Evolutionary conservation across 371 early-diverging fungal species (phyloP).

Genomic region (Lichtheimia corymbifera): DNA sequence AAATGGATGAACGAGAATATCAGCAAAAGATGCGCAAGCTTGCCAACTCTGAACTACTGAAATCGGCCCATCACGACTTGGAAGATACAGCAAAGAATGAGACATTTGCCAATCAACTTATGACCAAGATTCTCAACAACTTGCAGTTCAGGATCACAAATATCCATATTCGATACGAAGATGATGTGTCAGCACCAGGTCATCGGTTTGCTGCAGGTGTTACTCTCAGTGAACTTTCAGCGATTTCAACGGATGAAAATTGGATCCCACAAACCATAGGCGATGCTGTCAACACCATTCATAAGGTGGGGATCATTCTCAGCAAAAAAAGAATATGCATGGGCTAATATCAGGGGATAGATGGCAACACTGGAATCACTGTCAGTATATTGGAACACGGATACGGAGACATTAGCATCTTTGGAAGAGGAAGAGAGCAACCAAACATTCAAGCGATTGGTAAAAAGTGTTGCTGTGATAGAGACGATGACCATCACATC

Average conservation of each 20-base stretch:
- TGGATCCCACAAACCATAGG: conserved; percentile 86
- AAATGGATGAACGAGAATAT: conserved; percentile 78
- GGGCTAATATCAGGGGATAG: background rate
- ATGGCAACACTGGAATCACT: conserved; percentile 66
- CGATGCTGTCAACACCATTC: conserved; percentile 75
- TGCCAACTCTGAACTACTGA: conserved; percentile 74
- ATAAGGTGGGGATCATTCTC: conserved; percentile 58
- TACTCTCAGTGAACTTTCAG: conserved; percentile 88
- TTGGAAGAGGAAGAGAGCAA: conserved; percentile 52
- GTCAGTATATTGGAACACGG: conserved; percentile 91
- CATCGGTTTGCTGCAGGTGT: conserved; percentile 91
- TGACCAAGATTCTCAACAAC: conserved; percentile 94
- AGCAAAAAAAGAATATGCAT: background rate
- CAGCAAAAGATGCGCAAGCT: conserved; percentile 84
- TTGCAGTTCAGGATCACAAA: conserved; percentile 92
- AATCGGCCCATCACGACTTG: conserved; percentile 22
- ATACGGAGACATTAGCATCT: conserved; percentile 65
- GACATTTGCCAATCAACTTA: conserved; percentile 81
- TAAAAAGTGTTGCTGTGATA: conserved; percentile 27
- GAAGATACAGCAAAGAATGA: conserved; percentile 60
- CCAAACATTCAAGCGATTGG: conserved; percentile 55
- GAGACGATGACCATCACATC: background rate
- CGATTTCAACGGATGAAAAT: conserved; percentile 88
- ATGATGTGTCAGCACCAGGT: conserved; percentile 73
- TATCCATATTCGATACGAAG: conserved; percentile 96